Evolutionary conservation across 768 basidiomycete genomes (phyloP).

Genomic region (Termitomyces sp.): DNA sequence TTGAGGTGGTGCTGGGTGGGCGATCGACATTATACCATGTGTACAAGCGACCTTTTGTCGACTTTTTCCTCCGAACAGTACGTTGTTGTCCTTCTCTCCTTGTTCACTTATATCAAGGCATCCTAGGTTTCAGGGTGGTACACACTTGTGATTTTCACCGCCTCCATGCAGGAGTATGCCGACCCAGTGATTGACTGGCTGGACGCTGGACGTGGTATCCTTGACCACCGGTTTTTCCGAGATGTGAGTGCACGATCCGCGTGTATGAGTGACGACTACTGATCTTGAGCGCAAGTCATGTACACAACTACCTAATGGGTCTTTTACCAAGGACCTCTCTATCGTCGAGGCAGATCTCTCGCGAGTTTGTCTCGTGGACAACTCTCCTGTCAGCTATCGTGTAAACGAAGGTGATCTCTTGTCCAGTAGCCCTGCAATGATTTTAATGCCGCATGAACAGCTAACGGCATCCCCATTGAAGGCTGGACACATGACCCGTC

Average conservation of each 20-base stretch:
- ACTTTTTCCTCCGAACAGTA: conserved; percentile 89
- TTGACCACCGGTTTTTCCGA: conserved; percentile 85
- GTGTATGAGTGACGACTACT: background rate
- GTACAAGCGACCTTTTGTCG: conserved; percentile 96
- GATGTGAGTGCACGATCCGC: conserved; percentile 55
- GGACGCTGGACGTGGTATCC: conserved; percentile 89
- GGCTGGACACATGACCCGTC: conserved; percentile 98
- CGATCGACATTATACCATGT: conserved; percentile 93
- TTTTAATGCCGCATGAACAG: conserved; percentile 34
- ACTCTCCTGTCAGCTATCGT: conserved; percentile 89
- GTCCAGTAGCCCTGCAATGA: conserved; percentile 1
- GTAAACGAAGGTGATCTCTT: conserved; percentile 78
- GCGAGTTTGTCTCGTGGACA: conserved; percentile 94
- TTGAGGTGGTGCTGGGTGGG: conserved; percentile 89
- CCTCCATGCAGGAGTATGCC: conserved; percentile 98
- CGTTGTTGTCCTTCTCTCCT: conserved; percentile 13
- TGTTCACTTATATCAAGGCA: conserved; percentile 10
- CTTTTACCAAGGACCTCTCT: conserved; percentile 90
- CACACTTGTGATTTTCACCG: conserved; percentile 97
- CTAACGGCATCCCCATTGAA: conserved; percentile 98
- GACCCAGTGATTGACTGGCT: conserved; percentile 99
- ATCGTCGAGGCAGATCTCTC: conserved; percentile 86
- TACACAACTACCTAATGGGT: conserved; percentile 86
- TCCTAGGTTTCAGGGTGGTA: conserved; percentile 95
- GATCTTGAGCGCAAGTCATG: conserved; percentile 59